Evolutionary conservation across 345 rosid species (phyloP), one percentile per base, ranked within the genome.

Genomic region (Theobroma cacao): DNA sequence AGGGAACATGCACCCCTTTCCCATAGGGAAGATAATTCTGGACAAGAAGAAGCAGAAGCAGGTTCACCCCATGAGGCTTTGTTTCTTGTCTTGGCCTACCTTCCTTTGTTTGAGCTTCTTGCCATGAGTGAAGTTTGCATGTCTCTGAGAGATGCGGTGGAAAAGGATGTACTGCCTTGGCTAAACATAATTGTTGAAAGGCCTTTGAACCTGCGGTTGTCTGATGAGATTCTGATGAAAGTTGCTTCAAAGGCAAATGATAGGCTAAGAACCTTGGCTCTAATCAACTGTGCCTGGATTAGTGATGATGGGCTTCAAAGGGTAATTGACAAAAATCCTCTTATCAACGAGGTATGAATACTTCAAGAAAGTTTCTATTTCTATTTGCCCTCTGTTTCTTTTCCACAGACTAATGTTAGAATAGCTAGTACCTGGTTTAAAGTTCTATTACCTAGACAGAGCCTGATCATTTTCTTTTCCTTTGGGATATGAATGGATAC

Each of bases 231-330:
- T 74, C 86, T 93, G 45, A 38, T 71, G 47, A 74, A 84, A 43
- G 13, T 93, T 41, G 41, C 91, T 72, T 83, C 89, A 0, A 90
- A 82, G 76, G 89, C 92, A 2, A 68, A 85, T 22, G 94, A 92
- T 10, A 90, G 82, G 72, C 75, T 95, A 30, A 85, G 79, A 43
- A 84, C 77, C 74, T 79, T 92, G 74, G 78, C 72, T 53, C 85
- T 93, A 9, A 78, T 83, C 5, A 80, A 81, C 34, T 95, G 95
- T 81, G 45, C 43, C 3, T 82, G 80, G 36, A 70, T 93, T 36
- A 90, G 93, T n/a, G 90, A 92, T 78, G 87, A 81, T 41, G 97
- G 92, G 3, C 90, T 95, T 36, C 87, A 76, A 13, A 77, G 81
- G 48, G 90, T 91, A 38, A 12, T 86, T 0, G 84, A 85, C 38